Conservation (phyloP, 2,329 filamentous ascomycete genomes). For the Penicillium sp. region DNA sequence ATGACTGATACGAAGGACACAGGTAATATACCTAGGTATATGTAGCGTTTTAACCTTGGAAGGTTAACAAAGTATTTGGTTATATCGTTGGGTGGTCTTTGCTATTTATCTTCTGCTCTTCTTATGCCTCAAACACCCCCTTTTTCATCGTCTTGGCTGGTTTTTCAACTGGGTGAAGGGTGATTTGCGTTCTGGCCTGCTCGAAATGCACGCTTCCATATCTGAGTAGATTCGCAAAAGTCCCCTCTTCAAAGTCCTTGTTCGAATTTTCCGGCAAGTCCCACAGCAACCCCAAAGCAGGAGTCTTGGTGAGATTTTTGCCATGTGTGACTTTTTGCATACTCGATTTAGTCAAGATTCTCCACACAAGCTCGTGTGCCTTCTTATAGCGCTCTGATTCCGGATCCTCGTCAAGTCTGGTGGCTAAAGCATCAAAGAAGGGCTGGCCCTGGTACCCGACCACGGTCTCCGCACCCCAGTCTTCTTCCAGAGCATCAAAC, state of each 20-base stretch:
- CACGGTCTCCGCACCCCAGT: constrained; percentile 18
- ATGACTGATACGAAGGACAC: no score
- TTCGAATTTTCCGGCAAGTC: constrained; percentile 23
- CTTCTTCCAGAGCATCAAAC: constrained; percentile 24
- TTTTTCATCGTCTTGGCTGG: constrained; percentile 18
- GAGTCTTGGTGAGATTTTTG: constrained; percentile 21
- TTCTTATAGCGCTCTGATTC: constrained; percentile 25
- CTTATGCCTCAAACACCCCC: constrained; percentile 21
- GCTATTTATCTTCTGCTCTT: no score
- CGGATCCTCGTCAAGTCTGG: constrained; percentile 21
- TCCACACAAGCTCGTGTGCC: constrained; percentile 25
- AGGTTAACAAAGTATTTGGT: no score
- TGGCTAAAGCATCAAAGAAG: constrained; percentile 24
- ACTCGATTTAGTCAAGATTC: constrained; percentile 20
- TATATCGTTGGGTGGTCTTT: no score
- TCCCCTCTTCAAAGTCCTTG: constrained; percentile 23
- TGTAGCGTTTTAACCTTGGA: no score
- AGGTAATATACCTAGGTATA: no score
- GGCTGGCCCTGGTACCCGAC: constrained; percentile 25
- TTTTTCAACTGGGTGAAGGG: constrained; percentile 13
- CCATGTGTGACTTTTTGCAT: constrained; percentile 28
- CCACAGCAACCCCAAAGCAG: constrained; percentile 23
- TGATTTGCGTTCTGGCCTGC: constrained; percentile 20
- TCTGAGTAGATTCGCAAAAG: constrained; percentile 27
- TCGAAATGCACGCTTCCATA: constrained; percentile 28